A percentile compares a stretch with the other conserved stretches of the same genome.
Evolutionary conservation across 768 basidiomycete genomes (phyloP).

Genomic region (Mycena filopes): DNA sequence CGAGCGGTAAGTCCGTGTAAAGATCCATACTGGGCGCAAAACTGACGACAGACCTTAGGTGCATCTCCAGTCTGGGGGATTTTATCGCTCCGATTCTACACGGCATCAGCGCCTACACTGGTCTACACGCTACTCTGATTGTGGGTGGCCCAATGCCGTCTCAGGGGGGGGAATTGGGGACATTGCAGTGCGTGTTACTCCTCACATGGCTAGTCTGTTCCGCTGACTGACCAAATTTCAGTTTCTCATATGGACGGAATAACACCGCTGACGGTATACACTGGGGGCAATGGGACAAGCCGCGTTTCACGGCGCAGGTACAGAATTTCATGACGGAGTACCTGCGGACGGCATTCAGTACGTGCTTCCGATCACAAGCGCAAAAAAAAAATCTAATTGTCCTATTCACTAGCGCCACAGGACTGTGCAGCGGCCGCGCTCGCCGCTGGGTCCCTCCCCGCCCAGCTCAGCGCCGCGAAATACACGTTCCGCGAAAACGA

Average conservation of each 20-base stretch:
- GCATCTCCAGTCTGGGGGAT: neutral
- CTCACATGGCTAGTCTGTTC: too few relatives aligned
- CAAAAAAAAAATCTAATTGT: too few relatives aligned
- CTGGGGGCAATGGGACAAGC: conserved; percentile 12
- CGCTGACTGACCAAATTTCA: neutral
- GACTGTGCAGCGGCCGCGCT: too few relatives aligned
- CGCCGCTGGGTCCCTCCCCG: too few relatives aligned
- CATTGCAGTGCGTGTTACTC: conserved; percentile 10
- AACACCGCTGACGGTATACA: neutral
- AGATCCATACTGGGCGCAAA: neutral
- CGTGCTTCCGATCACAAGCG: too few relatives aligned
- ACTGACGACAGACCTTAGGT: neutral
- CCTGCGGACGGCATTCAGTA: conserved; percentile 16
- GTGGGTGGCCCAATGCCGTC: conserved; percentile 11
- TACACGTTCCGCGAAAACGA: too few relatives aligned
- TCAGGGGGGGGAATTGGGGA: conserved; percentile 8
- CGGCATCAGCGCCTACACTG: neutral
- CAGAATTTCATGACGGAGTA: conserved; percentile 7
- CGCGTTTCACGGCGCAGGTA: conserved; percentile 9
- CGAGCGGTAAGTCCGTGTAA: conserved; percentile 10
- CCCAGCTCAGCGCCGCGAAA: too few relatives aligned
- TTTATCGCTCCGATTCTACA: conserved; percentile 11
- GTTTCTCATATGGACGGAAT: conserved; percentile 8
- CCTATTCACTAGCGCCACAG: too few relatives aligned
- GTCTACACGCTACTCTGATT: conserved; percentile 12